These are phyloP conservation scores for Ochromonas danica DNA, from an alignment of 108 stramenopile genomes.

Conservation along the genomic window DNA sequence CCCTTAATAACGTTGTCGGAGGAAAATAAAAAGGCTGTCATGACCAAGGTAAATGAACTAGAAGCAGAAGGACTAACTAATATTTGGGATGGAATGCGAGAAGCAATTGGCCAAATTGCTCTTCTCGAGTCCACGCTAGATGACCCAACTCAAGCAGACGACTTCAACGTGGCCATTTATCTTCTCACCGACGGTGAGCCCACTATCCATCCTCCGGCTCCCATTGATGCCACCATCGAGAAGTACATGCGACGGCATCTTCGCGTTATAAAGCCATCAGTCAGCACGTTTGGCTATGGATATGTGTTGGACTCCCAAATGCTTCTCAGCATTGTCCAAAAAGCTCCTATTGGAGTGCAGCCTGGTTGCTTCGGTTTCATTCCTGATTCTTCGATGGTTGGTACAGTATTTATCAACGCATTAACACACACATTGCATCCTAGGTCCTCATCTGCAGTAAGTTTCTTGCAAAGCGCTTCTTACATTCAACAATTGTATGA, in stretches of 20 bases:
- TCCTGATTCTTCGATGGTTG: conserved; percentile 30
- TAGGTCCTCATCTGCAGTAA: not conserved
- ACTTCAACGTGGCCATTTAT: not conserved
- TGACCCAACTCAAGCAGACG: not conserved
- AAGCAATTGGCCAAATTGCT: not conserved
- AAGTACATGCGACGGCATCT: not conserved
- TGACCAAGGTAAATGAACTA: not conserved
- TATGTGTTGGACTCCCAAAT: conserved; percentile 1
- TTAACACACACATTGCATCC: not conserved
- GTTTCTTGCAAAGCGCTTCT: not conserved
- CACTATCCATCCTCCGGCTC: not conserved
- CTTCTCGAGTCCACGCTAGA: too few species aligned
- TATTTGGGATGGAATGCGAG: conserved; percentile 32
- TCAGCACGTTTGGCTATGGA: conserved; percentile 24
- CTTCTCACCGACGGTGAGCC: conserved; percentile 19
- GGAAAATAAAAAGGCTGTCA: not conserved
- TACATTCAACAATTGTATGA: not conserved
- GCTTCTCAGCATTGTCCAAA: not conserved
- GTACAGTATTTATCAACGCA: conserved; percentile 33
- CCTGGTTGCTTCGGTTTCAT: conserved; percentile 24
- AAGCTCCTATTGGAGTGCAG: not conserved
- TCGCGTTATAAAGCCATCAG: not conserved
- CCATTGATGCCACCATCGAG: not conserved
- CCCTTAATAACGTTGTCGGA: not conserved
- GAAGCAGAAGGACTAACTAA: conserved; percentile 22